Evolutionary conservation across 169 alveolate species (phyloP), one percentile per base, ranked within the genome.

Genomic region (Cryptosporidium sp.): DNA sequence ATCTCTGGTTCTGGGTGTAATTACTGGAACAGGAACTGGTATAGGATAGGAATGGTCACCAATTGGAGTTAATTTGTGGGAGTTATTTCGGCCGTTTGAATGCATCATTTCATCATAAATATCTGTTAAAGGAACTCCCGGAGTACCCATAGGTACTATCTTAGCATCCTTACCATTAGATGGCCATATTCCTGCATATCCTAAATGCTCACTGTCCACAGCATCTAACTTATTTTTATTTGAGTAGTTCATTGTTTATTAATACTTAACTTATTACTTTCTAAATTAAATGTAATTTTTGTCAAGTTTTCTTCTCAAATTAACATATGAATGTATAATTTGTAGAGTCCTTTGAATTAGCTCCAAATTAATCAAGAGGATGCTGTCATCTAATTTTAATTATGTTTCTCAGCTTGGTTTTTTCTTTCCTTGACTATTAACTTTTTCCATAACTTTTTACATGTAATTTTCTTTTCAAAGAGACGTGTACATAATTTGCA

Each of bases 11-110:
- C 89, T 65, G 35, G 89, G 89, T 1, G 89, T 80, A n/a, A 80
- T 80, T 62, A 80, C 75, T 62, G 89, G 89, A 26, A 80, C 75
- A 33, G 89, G 89, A 37, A 80, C 89, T 29, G 89, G 89, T 23
- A 80, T 67, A 10, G 89, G 89, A 65, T 80, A 80, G 1, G 89
- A 80, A 23, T 80, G 89, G 45, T 80, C 89, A 0, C 89, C 80
- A 29, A 80, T 65, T 14, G 89, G 89, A 16, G 26, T 35, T 7
- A 68, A 51, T 39, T 45, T 80, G 33, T 60, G 8, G 12, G 72
- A 9, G 23, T 39, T 60, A n/a, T 21, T 44, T 9, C 45, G 23
- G 14, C 86, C 68, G 14, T 80, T 80, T 80, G 72, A 42, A 42
- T 61, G 75, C 48, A 80, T 42, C 42, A 80, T 60, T 42, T 61